phyloP scores from a whole-genome alignment of 2,329 filamentous ascomycete species.

The Didymella pomorum region DNA sequence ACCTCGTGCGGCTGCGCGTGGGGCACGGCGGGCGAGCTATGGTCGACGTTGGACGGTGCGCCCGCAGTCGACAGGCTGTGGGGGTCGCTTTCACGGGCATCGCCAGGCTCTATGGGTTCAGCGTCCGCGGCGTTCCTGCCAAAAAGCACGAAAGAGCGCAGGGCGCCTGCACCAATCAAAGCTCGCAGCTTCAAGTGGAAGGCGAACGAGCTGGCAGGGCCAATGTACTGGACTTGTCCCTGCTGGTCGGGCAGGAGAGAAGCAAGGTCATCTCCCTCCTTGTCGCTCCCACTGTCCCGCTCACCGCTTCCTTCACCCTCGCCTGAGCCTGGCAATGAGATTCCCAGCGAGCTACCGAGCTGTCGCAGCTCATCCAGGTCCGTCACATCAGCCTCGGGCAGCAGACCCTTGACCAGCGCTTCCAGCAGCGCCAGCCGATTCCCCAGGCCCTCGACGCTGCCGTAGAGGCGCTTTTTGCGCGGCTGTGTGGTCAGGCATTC shows the following conservation, averaged over 20 bases:
- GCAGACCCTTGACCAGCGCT: slow-evolving; percentile 55
- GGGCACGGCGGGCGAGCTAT: slow-evolving; percentile 30
- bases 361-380: slow-evolving; percentile 53
- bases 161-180: slow-evolving; percentile 46
- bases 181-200: slow-evolving; percentile 54
- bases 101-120: slow-evolving; percentile 28
- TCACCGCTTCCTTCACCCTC: slow-evolving; percentile 28
- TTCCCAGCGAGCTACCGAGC: slow-evolving; percentile 51
- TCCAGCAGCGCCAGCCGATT: slow-evolving; percentile 54
- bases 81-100: slow-evolving; percentile 22
- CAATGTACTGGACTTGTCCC: slow-evolving; percentile 57
- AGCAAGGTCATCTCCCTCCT: slow-evolving; percentile 47
- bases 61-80: slow-evolving; percentile 32
- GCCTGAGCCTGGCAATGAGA: slow-evolving; percentile 48
- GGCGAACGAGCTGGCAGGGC: slow-evolving; percentile 53
- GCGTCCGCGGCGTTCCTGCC: slow-evolving; percentile 52
- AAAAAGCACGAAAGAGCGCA: slow-evolving; percentile 53
- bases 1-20: slow-evolving; percentile 22
- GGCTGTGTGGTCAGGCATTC: slow-evolving; percentile 55
- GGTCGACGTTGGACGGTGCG: slow-evolving; percentile 31
- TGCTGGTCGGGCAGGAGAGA: slow-evolving; percentile 54
- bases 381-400: slow-evolving; percentile 55
- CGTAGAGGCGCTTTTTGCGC: slow-evolving; percentile 56
- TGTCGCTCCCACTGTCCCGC: slow-evolving; percentile 27
- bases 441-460: slow-evolving; percentile 54